Evolutionary conservation across 192 early-diverging fungal species (phyloP), one percentile per base, ranked within the genome.

Genomic region (Entomortierella parvispora): DNA sequence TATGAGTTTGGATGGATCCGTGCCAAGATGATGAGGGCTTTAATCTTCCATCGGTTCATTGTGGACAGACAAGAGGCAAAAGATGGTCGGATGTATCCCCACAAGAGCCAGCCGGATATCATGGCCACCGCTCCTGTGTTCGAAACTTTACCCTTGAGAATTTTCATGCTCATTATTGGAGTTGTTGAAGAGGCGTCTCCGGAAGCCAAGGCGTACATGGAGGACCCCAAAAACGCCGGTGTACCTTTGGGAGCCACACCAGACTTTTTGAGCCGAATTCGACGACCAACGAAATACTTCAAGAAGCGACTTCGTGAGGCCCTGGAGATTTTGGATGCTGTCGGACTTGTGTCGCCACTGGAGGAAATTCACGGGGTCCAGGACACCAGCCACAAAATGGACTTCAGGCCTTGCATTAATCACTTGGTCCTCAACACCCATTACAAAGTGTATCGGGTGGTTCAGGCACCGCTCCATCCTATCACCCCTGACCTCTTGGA

Each of bases 11-110:
- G 81, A 2, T 83, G 77, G 77, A 71, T 76, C 53, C 64, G 55
- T 4, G 81, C 81, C 37, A 83, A 83, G 47, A 83, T 83, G 81
- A 70, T 83, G 68, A 62, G 81, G n/a, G 81, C 81, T 8, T 65
- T 80, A 29, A 62, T 76, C 1, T 71, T 83, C 22, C 81, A 83
- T 46, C 77, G 79, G 23, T 77, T 74, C 55, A 32, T 83, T 20
- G 50, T 83, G 25, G 62, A 65, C 29, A 80, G 68, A 31, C 55
- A 80, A 8, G 52, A 43, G 3, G 55, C 47, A 4, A 23, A 18
- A 3, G 74, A 77, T 49, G 50, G 31, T 4, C 62, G 20, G 10
- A 37, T 77, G 4, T 77, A 71, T 23, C 22, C 46, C 1, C 63
- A 29, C 11, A 20, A 66, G 0, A 18, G 23, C 26, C 28, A 57